Conservation (phyloP, 2,329 filamentous ascomycete genomes). For the Fusarium sp. region DNA sequence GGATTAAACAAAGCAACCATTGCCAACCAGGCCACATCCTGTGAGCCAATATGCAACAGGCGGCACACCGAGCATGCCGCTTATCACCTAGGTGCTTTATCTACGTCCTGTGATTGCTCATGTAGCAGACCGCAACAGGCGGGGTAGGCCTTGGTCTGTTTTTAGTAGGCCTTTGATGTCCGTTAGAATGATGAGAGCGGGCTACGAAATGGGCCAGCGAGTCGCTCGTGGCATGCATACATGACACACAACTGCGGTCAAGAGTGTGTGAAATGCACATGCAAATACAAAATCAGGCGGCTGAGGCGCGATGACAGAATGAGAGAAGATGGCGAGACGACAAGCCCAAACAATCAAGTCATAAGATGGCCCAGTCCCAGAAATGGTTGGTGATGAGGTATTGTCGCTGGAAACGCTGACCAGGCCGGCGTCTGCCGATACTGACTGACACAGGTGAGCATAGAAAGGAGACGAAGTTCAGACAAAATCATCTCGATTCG, state of each 20-base stretch:
- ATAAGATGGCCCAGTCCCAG: constrained; percentile 5
- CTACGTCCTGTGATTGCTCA: constrained; percentile 39
- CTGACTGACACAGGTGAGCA: not conserved
- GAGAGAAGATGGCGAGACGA: constrained; percentile 21
- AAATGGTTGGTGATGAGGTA: constrained; percentile 6
- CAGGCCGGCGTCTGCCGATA: constrained; percentile 4
- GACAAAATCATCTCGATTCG: constrained; percentile 13
- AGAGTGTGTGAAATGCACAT: constrained; percentile 12
- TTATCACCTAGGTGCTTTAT: constrained; percentile 25
- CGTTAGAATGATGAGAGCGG: constrained; percentile 22
- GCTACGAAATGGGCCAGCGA: constrained; percentile 36
- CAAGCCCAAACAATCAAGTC: not conserved
- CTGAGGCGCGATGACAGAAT: constrained; percentile 11
- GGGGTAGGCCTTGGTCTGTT: constrained; percentile 27
- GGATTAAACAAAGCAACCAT: constrained; percentile 36
- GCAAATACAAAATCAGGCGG: constrained; percentile 14
- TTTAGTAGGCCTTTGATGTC: constrained; percentile 17
- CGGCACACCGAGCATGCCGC: constrained; percentile 43
- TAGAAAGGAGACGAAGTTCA: constrained; percentile 7
- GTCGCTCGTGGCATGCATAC: constrained; percentile 26
- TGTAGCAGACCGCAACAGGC: constrained; percentile 13
- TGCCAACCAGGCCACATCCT: constrained; percentile 38
- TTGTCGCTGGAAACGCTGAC: constrained; percentile 20
- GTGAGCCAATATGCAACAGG: constrained; percentile 40
- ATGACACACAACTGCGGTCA: constrained; percentile 32